Conservation (phyloP, 352 stramenopile genomes). For the Heterotrichella gracilis region DNA sequence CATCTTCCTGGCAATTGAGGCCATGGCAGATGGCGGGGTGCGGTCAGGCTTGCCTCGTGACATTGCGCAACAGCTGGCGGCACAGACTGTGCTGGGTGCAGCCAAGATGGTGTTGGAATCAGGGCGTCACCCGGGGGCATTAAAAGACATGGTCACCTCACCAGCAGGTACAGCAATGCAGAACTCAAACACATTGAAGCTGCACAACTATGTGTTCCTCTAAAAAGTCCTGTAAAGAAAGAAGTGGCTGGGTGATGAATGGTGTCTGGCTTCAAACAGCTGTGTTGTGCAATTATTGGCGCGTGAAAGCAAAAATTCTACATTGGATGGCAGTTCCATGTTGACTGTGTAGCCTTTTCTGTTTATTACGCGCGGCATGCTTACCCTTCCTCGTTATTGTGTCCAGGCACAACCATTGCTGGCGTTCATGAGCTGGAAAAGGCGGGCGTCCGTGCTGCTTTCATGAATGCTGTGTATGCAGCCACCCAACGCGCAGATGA, state of each 20-base stretch:
- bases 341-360: not conserved
- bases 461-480: constrained; percentile 24
- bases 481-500: constrained; percentile 17
- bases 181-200: too few species aligned
- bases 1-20: constrained; percentile 50
- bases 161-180: constrained; percentile 27
- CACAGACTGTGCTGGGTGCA: constrained; percentile 45
- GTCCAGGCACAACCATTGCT: constrained; percentile 33
- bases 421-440: constrained; percentile 39
- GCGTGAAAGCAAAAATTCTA: too few species aligned
- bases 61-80: constrained; percentile 35
- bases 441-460: constrained; percentile 24
- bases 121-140: constrained; percentile 33
- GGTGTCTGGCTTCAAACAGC: too few species aligned
- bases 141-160: constrained; percentile 38
- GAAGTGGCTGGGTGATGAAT: too few species aligned
- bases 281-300: too few species aligned
- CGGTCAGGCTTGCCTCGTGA: constrained; percentile 33
- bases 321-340: not conserved
- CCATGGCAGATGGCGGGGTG: constrained; percentile 42
- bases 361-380: not conserved
- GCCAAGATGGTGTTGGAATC: constrained; percentile 44
- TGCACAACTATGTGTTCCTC: too few species aligned
- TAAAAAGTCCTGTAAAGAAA: too few species aligned
- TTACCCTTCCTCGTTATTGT: not conserved